Evolutionary conservation across 2,329 filamentous ascomycete species (phyloP), one percentile per base, ranked within the genome.

Genomic region (Pseudodiploospora longispora): DNA sequence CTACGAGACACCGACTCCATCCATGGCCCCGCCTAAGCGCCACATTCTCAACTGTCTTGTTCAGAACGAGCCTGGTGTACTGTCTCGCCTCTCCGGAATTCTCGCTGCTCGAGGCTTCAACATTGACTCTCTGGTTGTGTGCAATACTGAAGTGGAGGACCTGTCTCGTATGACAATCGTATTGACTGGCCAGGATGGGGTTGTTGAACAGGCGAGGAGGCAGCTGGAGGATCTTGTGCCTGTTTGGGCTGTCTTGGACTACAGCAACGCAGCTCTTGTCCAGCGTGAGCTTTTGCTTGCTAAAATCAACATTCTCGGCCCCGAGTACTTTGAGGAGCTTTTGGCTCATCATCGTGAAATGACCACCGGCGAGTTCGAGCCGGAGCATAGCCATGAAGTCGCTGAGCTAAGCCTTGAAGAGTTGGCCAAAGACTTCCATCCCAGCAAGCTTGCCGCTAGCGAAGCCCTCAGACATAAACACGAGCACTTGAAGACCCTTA

Each of bases 131-230:
- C 75, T 98, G 51, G 93, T 98, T 44, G 93, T 98, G 49, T 98
- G 93, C 74, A 93, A 87, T 68, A 98, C 93, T 50, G 93, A 98
- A 69, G 90, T 98, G 28, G 87, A 91, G 57, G 93, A 98, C 60
- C 76, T 98, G 42, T 95, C 88, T 31, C 89, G 93, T 61, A 98
- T 98, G 93, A 98, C 93, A 46, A 97, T 98, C 59, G 93, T 98
- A 53, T 76, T 98, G 42, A 89, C 89, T 44, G 93, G 93, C 10
- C 90, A 96, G 68, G 93, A 97, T 59, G 91, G 91, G 43, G 91
- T 97, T 32, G 89, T 98, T 29, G 93, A 98, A 75, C 93, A 98
- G 71, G 93, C 93, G 44, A 82, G 93, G 52, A 78, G 93, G 51
- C 93, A 98, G 70, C 74, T 98, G 45, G 93, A 98, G 69, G 93